Percentiles rank a stretch among this genome's conserved stretches.
phyloP scores from a whole-genome alignment of 345 rosid genomes.

The Noccaea caerulescens region DNA sequence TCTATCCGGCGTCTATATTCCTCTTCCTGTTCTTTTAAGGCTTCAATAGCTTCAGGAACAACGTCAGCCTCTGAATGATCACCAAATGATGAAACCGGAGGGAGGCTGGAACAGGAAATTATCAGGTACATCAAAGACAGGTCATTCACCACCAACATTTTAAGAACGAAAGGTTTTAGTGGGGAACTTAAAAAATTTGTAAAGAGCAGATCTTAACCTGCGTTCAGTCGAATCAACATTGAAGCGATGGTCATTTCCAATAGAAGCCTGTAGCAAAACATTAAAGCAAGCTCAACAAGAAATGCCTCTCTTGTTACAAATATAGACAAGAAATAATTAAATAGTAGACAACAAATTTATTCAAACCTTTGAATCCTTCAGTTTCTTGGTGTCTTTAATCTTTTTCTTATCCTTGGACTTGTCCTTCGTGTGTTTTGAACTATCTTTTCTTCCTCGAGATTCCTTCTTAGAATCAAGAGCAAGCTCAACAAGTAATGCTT shows the following conservation, averaged over 20 bases:
- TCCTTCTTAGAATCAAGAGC: conserved; percentile 85
- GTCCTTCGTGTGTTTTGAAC: conserved; percentile 63
- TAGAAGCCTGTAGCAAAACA: conserved; percentile 52
- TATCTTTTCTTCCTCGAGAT: conserved; percentile 62
- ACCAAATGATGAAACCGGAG: conserved; percentile 56
- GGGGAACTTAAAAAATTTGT: background rate
- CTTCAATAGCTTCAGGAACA: conserved; percentile 51
- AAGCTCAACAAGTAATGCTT: conserved; percentile 92
- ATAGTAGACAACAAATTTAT: conserved; percentile 12
- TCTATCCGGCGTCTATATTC: conserved; percentile 74
- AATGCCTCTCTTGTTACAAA: background rate
- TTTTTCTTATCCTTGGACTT: conserved; percentile 85
- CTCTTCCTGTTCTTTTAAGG: conserved; percentile 68
- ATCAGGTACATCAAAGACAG: conserved; percentile 32
- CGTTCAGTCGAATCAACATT: conserved; percentile 54
- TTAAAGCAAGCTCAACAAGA: conserved; percentile 3
- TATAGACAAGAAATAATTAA: conserved; percentile 14
- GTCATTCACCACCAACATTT: conserved; percentile 4
- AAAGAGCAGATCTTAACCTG: conserved; percentile 49
- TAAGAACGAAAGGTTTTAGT: conserved; percentile 22
- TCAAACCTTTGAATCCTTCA: conserved; percentile 77
- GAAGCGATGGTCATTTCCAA: conserved; percentile 52
- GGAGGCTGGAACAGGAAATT: conserved; percentile 59
- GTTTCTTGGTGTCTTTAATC: conserved; percentile 69
- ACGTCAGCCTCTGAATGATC: conserved; percentile 55